Conservation (phyloP, 2,329 filamentous ascomycete genomes). For the Neonectria ditissima region DNA sequence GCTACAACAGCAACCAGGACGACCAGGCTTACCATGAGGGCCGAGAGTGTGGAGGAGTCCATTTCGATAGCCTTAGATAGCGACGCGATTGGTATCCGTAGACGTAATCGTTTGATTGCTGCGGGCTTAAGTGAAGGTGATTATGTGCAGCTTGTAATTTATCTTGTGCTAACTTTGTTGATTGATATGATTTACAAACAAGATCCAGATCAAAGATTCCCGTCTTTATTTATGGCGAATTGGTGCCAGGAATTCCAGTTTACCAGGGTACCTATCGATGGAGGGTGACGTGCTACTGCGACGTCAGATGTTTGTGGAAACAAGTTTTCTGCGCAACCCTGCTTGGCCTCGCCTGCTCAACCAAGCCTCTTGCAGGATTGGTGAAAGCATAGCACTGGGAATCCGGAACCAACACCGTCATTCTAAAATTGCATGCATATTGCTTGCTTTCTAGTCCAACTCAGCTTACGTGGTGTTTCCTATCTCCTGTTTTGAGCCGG, state of each 20-base stretch:
- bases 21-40: conserved; percentile 7
- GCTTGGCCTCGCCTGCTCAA: conserved; percentile 7
- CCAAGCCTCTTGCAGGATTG: not conserved
- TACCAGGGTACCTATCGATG: not conserved
- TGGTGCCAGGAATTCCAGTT: not conserved
- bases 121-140: not conserved
- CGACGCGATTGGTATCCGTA: not conserved
- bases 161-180: not conserved
- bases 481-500: not conserved
- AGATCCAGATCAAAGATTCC: not conserved
- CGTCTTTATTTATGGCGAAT: not conserved
- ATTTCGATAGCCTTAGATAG: conserved; percentile 2
- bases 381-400: not conserved
- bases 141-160: not conserved
- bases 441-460: not conserved
- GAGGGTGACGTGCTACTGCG: conserved; percentile 15
- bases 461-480: not conserved
- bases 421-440: not conserved
- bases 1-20: conserved; percentile 10
- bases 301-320: conserved; percentile 19
- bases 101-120: not conserved
- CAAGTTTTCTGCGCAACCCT: conserved; percentile 14
- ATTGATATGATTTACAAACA: not conserved
- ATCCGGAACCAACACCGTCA: not conserved
- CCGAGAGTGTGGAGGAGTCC: conserved; percentile 12